Base-by-base conservation (phyloP, 495 filamentous ascomycete species). In the Tuber indicum region DNA sequence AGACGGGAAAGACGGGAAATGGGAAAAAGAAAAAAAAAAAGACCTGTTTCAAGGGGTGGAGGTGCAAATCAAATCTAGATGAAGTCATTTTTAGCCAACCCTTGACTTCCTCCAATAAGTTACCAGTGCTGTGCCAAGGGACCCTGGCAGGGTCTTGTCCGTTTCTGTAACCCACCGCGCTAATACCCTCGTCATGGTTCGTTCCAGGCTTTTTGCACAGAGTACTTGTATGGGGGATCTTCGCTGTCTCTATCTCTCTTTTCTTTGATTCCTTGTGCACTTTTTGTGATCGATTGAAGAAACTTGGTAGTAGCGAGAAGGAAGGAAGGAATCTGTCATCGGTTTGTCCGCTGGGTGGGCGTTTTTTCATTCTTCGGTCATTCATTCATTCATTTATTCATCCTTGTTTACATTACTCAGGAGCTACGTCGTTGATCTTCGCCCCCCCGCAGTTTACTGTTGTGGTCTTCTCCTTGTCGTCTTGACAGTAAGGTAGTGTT, bases 31-130 rank as follows among this genome's bases (percentile, higher is more conserved):
- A 6, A 23, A 9, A 47, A 47, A 19, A n/a, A n/a, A 52, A 9
- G 12, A 1, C 12, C n/a, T 2, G 52, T 62, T 62, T 62, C 52
- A 62, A 62, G 52, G 52, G 14, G 46, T 21, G 52, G 39, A 41
- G 39, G 12, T 8, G 9, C n/a, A 58, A 14, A 26, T 58, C 23
- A 58, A 58, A 58, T 26, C n/a, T 62, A 32, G 52, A 32, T 62
- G n/a, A 62, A 62, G 52, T 62, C 52, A 62, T 62, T 62, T 62
- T 62, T 62, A 62, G 52, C 52, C n/a, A 62, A 62, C 32, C 52
- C 52, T 62, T 32, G n/a, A 5, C 26, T 62, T 62, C 12, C 52
- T 26, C n/a, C 52, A 62, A 16, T 62, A 32, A 32, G 32, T 32
- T 32, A 32, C 2, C 2, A 1, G 44, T 45, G 44, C 44, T 1